These are phyloP conservation scores for Ilyonectria mors-panacis DNA, from an alignment of 2,329 filamentous ascomycete genomes.

Conservation along the genomic window DNA sequence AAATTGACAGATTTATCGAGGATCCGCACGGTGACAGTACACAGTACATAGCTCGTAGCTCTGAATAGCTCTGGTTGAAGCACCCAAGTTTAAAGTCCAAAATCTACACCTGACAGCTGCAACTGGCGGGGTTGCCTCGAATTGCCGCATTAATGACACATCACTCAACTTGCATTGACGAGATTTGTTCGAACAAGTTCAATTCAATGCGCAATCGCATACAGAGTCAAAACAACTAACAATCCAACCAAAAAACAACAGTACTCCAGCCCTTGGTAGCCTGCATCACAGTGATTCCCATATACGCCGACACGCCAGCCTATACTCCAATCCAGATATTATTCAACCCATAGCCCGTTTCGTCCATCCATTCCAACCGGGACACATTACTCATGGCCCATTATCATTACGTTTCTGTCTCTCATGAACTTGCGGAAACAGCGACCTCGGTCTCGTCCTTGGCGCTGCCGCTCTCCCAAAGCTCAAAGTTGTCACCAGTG, in stretches of 20 bases:
- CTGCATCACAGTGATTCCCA: conserved; percentile 43
- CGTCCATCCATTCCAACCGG: conserved; percentile 15
- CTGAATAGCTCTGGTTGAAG: neutral
- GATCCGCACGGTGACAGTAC: neutral
- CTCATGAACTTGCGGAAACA: conserved; percentile 42
- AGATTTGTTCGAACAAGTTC: neutral
- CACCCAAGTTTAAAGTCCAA: neutral
- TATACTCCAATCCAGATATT: conserved; percentile 29
- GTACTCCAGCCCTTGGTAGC: conserved; percentile 50
- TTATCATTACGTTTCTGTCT: conserved; percentile 26
- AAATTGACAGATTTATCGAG: neutral
- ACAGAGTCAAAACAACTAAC: conserved; percentile 24
- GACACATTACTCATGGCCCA: conserved; percentile 24
- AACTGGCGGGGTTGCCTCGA: neutral
- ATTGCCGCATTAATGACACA: neutral
- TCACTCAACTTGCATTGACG: neutral
- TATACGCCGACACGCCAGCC: conserved; percentile 28
- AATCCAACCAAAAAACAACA: conserved; percentile 38
- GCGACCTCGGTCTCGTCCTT: conserved; percentile 68
- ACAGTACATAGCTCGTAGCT: neutral
- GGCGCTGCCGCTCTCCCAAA: conserved; percentile 80
- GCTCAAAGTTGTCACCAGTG: conserved; percentile 73
- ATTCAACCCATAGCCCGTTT: conserved; percentile 5
- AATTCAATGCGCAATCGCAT: neutral
- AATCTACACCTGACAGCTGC: neutral